Evolutionary conservation across 805 yeast species (phyloP), one percentile per base, ranked within the genome.

Genomic region (Saturnispora sekii): DNA sequence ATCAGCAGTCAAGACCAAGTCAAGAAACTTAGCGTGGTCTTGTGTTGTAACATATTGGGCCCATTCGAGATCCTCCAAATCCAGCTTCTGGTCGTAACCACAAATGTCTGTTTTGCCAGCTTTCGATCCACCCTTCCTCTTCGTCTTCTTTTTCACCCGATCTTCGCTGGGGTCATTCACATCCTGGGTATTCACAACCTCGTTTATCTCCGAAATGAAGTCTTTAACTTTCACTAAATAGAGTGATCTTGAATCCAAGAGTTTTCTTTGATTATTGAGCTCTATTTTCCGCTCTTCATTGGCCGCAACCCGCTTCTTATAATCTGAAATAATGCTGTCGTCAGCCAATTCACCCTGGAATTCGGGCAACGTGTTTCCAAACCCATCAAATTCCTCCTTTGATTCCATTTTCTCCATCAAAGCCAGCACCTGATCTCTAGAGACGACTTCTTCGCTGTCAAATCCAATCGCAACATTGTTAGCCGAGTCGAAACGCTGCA

Each of bases 81-180:
- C 36, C 5, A 46, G 26, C 26, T 21, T 21, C 26, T 21, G 26
- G 46, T 76, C 75, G 54, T 65, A 78, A 10, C 78, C 78, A 59
- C 84, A 79, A 3, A 77, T 60, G 35, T 77, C 81, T 21, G 68
- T 47, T 45, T 66, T 73, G 44, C 61, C 67, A 7, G 53, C 48
- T 47, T 60, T 63, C 26, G 26, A 21, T 35, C 47, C 51, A 14
- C 55, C 52, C 15, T 50, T 44, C 39, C 53, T 53, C 30, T 51
- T 55, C 6, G 50, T 29, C 40, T 52, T 55, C 40, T 41, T 52
- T 38, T 21, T 46, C 29, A 21, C 45, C 42, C 39, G 17, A 43
- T 44, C 48, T 46, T 50, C 46, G 47, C 53, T 18, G 44, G 43
- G 29, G 8, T 26, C 36, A 15, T 36, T 15, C n/a, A 14, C 31